Base-by-base conservation (phyloP, 371 early-diverging fungal species). In the Phascolomyces articulosus region DNA sequence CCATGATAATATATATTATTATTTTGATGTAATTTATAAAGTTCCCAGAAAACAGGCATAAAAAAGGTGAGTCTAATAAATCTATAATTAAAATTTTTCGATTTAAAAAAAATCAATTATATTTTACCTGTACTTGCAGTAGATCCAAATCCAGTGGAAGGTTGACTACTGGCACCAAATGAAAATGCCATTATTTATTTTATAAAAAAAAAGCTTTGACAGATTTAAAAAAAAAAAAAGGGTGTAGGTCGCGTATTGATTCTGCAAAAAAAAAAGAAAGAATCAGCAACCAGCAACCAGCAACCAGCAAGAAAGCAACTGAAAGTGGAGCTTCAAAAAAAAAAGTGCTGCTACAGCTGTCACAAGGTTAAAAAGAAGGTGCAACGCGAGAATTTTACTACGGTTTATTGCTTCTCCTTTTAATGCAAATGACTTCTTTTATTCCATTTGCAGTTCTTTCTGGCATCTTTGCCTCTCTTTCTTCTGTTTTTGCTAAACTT, bases 401-500 rank as follows among this genome's bases (percentile, higher is more conserved):
- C 34, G 11, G 34, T 11, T 44, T 15, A n/a, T 13, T 44, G 4
- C 16, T 13, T 44, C 8, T 13, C 18, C 44, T 18, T 44, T 44
- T 44, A 44, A 18, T 1, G n/a, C n/a, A 44, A 18, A 82, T 82
- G 57, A 47, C 72, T 60, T 67, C 78, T 10, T 85, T 79, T 58
- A 67, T 82, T 28, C 71, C 77, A 4, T 83, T 76, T 64, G 86
- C 90, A 3, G 64, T 86, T 28, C 66, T 82, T 18, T 87, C 89
- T 41, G 92, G 92, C 6, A 63, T 83, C 6, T 92, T 90, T 78
- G 92, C 92, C 1, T 85, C 91, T 24, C 75, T 90, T 23, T 86
- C 90, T 24, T 91, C 90, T 16, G 90, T 91, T n/a, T 88, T 87
- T 81, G 92, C 91, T 53, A 92, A 92, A 58, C 78, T 92, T 11